These are phyloP conservation scores for Quercus ilex DNA, from an alignment of 306 rosid genomes.

Conservation along the genomic window DNA sequence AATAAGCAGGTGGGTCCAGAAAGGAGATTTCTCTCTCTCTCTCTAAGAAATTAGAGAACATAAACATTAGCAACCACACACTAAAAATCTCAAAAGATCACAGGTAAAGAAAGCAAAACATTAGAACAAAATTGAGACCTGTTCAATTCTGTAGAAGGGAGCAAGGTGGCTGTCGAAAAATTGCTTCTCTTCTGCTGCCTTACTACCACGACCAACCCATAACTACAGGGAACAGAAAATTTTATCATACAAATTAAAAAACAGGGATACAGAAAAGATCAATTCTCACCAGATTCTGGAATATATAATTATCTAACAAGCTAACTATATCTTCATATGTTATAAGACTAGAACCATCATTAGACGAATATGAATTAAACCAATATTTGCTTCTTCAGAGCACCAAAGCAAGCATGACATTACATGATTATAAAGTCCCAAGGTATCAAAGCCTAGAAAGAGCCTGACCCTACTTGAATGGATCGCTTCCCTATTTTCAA, in stretches of 20 bases:
- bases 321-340: background rate
- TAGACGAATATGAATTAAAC: background rate
- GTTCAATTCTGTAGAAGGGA: slow-evolving; percentile 96
- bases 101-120: background rate
- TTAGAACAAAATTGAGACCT: slow-evolving; percentile 38
- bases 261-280: slow-evolving; percentile 12
- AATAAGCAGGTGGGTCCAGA: too few species aligned
- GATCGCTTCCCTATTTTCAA: background rate
- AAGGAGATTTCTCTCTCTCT: background rate
- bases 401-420: background rate
- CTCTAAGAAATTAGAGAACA: too few species aligned
- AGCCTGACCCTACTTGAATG: background rate
- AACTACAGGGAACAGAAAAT: slow-evolving; percentile 50
- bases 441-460: background rate
- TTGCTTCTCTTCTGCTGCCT: slow-evolving; percentile 86
- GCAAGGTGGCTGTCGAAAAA: slow-evolving; percentile 90
- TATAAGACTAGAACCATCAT: background rate
- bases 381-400: background rate
- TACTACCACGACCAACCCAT: slow-evolving; percentile 96
- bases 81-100: background rate
- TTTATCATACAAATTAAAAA: background rate
- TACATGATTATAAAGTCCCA: background rate
- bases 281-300: slow-evolving; percentile 5
- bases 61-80: slow-evolving; percentile 2
- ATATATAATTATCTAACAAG: background rate